Evolutionary conservation across 768 basidiomycete genomes (phyloP), one percentile per base, ranked within the genome.

Genomic region (Xanthoconium stramineum): DNA sequence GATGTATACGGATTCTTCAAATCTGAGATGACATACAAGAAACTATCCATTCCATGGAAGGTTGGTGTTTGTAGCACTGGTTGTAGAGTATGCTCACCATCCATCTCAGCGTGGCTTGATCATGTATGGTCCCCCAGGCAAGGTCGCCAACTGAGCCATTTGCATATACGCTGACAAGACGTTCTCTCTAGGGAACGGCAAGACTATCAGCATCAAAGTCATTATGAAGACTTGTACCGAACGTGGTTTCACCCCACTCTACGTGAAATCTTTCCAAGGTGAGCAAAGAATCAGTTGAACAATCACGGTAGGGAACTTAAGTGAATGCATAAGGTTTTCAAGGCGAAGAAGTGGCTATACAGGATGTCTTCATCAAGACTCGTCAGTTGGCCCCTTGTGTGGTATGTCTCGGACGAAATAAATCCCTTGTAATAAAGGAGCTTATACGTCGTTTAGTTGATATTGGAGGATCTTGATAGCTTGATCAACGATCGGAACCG

Each of bases 31-130:
- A 73, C 88, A 2, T 94, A 93, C 74, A 86, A 84, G 69, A 80
- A 83, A 17, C 76, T 92, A 4, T 78, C 78, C 1, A 89, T 93
- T 53, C 86, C 91, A 1, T 94, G 91, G 91, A 94, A 91, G 82
- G 86, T 85, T 6, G 19, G 50, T 37, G 9, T 48, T 60, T 30
- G 45, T 53, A 36, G 10, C 17, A 53, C 24, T 40, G 35, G 13
- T 44, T 29, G 13, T 6, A 11, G 19, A 37, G 8, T 39, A 35
- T 38, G 11, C 52, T 60, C 39, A 62, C 11, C 10, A 6, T 50
- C 12, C 6, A 37, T 46, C 54, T 15, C 57, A 92, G 87, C 84
- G 91, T 55, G 91, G 91, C 30, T 68, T 93, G 57, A 91, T 94
- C 65, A 79, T 94, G 80, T 78, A 86, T 57, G 92, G 92, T 1